Evolutionary conservation across 495 filamentous ascomycete species (phyloP).

Genomic region (Aspergillus incahuasiensis): DNA sequence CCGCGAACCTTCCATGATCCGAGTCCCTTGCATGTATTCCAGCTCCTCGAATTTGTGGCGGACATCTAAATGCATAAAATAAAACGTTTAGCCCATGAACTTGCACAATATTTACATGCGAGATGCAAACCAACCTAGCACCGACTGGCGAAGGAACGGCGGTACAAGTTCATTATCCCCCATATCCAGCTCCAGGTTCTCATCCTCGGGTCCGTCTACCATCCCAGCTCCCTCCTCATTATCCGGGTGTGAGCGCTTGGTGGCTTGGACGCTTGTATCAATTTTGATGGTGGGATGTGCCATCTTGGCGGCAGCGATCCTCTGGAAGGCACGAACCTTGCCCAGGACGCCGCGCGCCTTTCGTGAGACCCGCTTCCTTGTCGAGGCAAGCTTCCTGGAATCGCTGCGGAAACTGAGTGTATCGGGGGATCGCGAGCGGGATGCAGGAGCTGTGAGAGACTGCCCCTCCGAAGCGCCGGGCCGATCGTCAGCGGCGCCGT

Average conservation of each 20-base stretch:
- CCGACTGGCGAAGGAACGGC: conserved; percentile 40
- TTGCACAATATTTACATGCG: not conserved
- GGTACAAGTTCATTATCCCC: conserved; percentile 37
- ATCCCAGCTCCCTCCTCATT: conserved; percentile 31
- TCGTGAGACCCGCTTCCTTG: conserved; percentile 33
- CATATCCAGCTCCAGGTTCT: conserved; percentile 30
- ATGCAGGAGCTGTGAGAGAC: conserved; percentile 28
- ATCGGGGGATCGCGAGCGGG: conserved; percentile 34
- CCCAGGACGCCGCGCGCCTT: conserved; percentile 47
- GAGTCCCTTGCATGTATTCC: conserved; percentile 42
- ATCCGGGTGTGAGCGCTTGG: conserved; percentile 39
- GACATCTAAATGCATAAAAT: conserved; percentile 30
- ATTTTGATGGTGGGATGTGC: conserved; percentile 45
- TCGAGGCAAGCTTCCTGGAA: conserved; percentile 29
- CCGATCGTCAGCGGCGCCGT: conserved; percentile 21
- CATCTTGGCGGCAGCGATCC: conserved; percentile 45
- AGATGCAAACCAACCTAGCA: conserved; percentile 33
- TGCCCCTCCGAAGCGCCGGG: conserved; percentile 27
- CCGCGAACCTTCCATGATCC: conserved; percentile 31
- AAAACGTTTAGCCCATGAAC: conserved; percentile 2
- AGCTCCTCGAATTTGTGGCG: conserved; percentile 47
- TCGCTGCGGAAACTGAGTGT: conserved; percentile 28
- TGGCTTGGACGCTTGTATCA: conserved; percentile 39
- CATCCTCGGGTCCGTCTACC: conserved; percentile 26
- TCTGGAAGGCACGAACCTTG: conserved; percentile 43